These are phyloP conservation scores for Ilyonectria sp. DNA, from an alignment of 2,329 filamentous ascomycete species.

Conservation along the genomic window DNA sequence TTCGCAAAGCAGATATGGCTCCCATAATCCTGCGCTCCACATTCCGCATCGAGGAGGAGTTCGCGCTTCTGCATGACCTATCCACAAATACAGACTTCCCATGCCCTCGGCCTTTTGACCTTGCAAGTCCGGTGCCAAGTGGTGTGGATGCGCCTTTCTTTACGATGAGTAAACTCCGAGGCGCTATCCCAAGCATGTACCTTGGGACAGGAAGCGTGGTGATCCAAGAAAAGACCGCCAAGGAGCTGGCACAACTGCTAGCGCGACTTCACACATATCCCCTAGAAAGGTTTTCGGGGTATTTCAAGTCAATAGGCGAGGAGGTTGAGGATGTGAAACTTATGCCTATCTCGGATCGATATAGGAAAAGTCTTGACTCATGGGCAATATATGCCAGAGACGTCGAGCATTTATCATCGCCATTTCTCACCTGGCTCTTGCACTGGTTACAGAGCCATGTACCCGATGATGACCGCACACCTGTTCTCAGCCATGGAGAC, in stretches of 20 bases:
- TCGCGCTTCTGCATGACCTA: neutral
- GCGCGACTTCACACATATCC: slow-evolving; percentile 8
- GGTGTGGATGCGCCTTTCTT: slow-evolving; percentile 10
- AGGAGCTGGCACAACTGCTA: slow-evolving; percentile 2
- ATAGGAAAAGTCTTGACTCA: slow-evolving; percentile 1
- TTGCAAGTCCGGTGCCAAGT: slow-evolving; percentile 1
- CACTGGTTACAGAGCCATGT: slow-evolving; percentile 11
- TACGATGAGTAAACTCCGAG: slow-evolving; percentile 8
- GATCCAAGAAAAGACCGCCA: neutral
- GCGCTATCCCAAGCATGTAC: slow-evolving; percentile 8
- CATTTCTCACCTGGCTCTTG: slow-evolving; percentile 9
- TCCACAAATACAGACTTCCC: slow-evolving; percentile 18
- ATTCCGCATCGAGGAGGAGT: slow-evolving; percentile 11
- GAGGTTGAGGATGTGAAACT: slow-evolving; percentile 1
- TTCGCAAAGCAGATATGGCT: slow-evolving; percentile 1
- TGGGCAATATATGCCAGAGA: slow-evolving; percentile 8
- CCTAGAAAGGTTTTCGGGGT: neutral
- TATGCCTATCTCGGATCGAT: slow-evolving; percentile 1
- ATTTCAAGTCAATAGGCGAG: slow-evolving; percentile 2
- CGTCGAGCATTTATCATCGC: slow-evolving; percentile 12
- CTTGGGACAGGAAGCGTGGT: slow-evolving; percentile 4
- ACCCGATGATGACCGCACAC: neutral
- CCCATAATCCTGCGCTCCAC: slow-evolving; percentile 4
- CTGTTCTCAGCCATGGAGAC: slow-evolving; percentile 15
- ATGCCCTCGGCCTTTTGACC: slow-evolving; percentile 13